These are phyloP conservation scores for Saccharomyces mikatae DNA, from an alignment of 805 yeast species.

Conservation along the genomic window DNA sequence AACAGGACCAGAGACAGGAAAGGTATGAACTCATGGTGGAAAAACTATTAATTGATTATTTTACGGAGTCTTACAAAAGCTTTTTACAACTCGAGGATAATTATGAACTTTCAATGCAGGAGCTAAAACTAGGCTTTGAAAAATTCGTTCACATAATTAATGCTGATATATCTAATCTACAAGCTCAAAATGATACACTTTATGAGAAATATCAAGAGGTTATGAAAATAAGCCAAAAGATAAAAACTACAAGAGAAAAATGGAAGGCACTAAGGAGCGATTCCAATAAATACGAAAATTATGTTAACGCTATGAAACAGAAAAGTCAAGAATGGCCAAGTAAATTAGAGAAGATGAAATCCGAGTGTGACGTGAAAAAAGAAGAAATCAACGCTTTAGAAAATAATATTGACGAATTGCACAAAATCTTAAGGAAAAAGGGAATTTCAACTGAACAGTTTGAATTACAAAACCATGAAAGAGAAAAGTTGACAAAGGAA, in stretches of 20 bases:
- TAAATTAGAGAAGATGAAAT: slow-evolving; percentile 47
- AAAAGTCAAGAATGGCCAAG: slow-evolving; percentile 58
- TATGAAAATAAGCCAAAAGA: slow-evolving; percentile 38
- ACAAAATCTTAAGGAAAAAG: slow-evolving; percentile 39
- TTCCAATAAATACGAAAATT: slow-evolving; percentile 60
- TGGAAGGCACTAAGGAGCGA: slow-evolving; percentile 62
- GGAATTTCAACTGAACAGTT: slow-evolving; percentile 58
- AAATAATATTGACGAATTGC: slow-evolving; percentile 35
- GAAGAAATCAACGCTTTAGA: slow-evolving; percentile 36
- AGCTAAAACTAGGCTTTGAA: slow-evolving; percentile 50
- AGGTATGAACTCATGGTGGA: slow-evolving; percentile 33
- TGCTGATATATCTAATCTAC: slow-evolving; percentile 37
- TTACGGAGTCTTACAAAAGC: slow-evolving; percentile 57
- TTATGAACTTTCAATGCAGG: slow-evolving; percentile 44
- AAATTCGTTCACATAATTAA: slow-evolving; percentile 42
- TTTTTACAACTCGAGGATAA: slow-evolving; percentile 61
- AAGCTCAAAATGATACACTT: slow-evolving; percentile 35
- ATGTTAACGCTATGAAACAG: slow-evolving; percentile 57
- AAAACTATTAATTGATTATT: slow-evolving; percentile 48
- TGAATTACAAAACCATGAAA: slow-evolving; percentile 53
- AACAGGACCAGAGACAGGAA: slow-evolving; percentile 27
- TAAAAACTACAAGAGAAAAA: slow-evolving; percentile 48
- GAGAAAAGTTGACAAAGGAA: slow-evolving; percentile 48
- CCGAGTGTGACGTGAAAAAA: slow-evolving; percentile 39
- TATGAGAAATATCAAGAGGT: slow-evolving; percentile 35